These are phyloP conservation scores for Cinchona pubescens DNA, from an alignment of 257 asterid species.

Conservation along the genomic window DNA sequence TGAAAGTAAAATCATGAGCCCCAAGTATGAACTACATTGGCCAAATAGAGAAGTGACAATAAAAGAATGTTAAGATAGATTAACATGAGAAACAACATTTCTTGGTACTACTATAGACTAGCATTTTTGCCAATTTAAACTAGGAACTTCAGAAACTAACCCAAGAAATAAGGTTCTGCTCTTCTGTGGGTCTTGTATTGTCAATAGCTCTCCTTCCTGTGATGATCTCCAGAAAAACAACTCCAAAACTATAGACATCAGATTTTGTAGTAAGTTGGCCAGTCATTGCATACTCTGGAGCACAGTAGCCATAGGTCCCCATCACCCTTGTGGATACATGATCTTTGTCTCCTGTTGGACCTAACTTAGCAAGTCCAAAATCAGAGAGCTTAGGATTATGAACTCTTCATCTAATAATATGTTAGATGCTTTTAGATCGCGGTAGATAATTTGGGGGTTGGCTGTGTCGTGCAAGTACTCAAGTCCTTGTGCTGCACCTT, in stretches of 20 bases:
- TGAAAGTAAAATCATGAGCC: background rate
- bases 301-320: constrained; percentile 50
- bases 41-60: background rate
- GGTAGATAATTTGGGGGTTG: constrained; percentile 40
- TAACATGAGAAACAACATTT: background rate
- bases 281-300: constrained; percentile 47
- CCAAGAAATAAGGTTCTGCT: constrained; percentile 45
- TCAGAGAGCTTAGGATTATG: constrained; percentile 46
- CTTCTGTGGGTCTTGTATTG: constrained; percentile 35
- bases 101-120: background rate
- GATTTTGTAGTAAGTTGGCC: constrained; percentile 41
- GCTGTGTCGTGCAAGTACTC: constrained; percentile 46
- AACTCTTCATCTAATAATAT: constrained; percentile 32
- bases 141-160: constrained; percentile 25
- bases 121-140: background rate
- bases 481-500: constrained; percentile 45
- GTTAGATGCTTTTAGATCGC: constrained; percentile 46
- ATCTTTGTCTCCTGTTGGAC: constrained; percentile 37
- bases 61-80: background rate
- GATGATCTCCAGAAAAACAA: constrained; percentile 45
- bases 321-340: constrained; percentile 44
- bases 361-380: constrained; percentile 50
- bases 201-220: constrained; percentile 49
- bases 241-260: constrained; percentile 51
- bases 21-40: background rate